Base-by-base conservation (phyloP, 2,329 filamentous ascomycete genomes). In the Plectosphaerella sp. region DNA sequence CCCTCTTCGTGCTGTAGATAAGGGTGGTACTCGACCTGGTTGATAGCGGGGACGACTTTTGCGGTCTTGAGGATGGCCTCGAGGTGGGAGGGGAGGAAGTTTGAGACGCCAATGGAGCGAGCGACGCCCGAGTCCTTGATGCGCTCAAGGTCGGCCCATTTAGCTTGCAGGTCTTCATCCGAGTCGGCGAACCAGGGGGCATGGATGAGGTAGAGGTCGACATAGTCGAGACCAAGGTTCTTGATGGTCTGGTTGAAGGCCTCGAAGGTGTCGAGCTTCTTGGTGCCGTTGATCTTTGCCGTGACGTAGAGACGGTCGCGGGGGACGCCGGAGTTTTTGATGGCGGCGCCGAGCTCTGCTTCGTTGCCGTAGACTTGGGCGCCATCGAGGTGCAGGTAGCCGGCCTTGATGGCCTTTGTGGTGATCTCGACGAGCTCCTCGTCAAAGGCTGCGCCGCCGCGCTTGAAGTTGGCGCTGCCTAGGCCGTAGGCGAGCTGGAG, bases 1-100 rank as follows among this genome's bases (percentile, higher is more conserved):
- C 16, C 41, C 53, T 76, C 72, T 6, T 74, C 75, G 64, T 87
- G 86, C 68, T 88, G 86, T 49, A 88, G 74, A 65, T 90, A 89
- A 0, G 89, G 88, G 68, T 94, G 87, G 62, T 82, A 85, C 72
- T 93, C 89, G 63, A 93, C 88, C 75, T 94, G 89, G 72, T 93
- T 92, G 56, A 88, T 79, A 7, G 81, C 84, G 1, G 89, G 89
- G 3, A 73, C 64, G 54, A 87, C 66, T 59, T 77, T 79, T 48
- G 84, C 84, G 5, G 83, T 82, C 64, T 77, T 65, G 2, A 86
- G 71, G 42, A 86, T 64, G 3, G 70, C 62, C 64, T 86, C 78
- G 18, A 87, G 67, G 58, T 87, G 72, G 43, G 70, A 63, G 59
- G 76, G 70, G 33, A 80, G 62, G 63, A 88, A 93, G 72, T 93